Evolutionary conservation across 164 flowering plant species (phyloP).

Genomic region (Liriodendron chinense): DNA sequence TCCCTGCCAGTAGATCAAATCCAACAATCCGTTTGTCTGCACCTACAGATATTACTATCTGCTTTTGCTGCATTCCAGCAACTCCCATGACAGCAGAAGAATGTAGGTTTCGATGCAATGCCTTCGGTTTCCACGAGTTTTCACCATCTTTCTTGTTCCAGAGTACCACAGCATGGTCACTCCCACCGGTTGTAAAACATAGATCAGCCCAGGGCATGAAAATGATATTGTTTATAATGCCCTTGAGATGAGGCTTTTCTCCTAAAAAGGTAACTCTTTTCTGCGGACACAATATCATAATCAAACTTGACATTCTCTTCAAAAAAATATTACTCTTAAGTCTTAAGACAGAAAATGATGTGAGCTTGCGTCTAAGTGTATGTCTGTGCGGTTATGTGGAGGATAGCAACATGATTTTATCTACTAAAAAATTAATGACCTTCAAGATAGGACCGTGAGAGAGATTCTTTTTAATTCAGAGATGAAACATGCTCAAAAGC

Average conservation of each 20-base stretch:
- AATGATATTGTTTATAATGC: constrained; percentile 75
- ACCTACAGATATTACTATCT: constrained; percentile 74
- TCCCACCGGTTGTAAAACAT: constrained; percentile 83
- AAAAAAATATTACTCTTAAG: not conserved
- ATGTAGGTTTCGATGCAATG: constrained; percentile 68
- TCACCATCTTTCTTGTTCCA: constrained; percentile 68
- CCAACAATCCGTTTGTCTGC: constrained; percentile 85
- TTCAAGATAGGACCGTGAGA: too few species aligned
- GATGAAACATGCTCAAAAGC: too few species aligned
- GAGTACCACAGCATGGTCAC: constrained; percentile 88
- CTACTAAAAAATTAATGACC: too few species aligned
- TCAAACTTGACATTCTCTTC: not conserved
- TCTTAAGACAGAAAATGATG: not conserved
- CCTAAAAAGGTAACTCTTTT: constrained; percentile 58
- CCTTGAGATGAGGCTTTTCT: constrained; percentile 85
- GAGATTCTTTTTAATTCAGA: too few species aligned
- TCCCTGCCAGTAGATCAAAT: constrained; percentile 54
- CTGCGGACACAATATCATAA: constrained; percentile 12
- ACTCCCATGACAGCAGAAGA: constrained; percentile 98
- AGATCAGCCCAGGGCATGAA: constrained; percentile 73
- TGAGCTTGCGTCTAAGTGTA: not conserved
- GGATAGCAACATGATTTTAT: too few species aligned
- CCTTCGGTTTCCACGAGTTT: constrained; percentile 67
- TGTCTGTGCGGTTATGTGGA: too few species aligned
- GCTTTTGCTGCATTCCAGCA: constrained; percentile 78